Evolutionary conservation across 257 asterid genomes (phyloP), one percentile per base, ranked within the genome.

Genomic region (Anisodus tanguticus): DNA sequence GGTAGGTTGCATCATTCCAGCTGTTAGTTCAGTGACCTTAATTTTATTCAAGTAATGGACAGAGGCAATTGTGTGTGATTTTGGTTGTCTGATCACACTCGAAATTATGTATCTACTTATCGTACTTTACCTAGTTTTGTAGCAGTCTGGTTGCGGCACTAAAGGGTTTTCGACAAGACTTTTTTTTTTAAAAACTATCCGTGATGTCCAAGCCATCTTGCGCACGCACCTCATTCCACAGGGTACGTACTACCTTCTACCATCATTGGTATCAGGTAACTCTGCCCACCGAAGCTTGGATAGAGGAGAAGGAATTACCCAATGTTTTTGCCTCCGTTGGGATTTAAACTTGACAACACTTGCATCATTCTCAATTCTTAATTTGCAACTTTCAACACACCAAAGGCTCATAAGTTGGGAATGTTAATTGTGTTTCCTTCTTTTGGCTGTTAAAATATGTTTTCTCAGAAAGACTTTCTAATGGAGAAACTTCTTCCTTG

Each of bases 1-100:
- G 8, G 58, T 72, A 47, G 39, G 6, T 72, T 72, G 80, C n/a
- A 47, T 72, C 31, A 41, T 69, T 69, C 54, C 78, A 69, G 55
- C 31, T 39, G 79, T 43, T 70, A 41, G 55, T 41, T 68, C 16
- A 43, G 37, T 43, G 17, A 45, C 45, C 8, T 70, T 70, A 35
- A 43, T 41, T 43, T 70, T 41, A 17, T 43, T 13, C 13, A 15
- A 6, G 51, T 22, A 68, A 68, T 37, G 12, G 51, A 6, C 22
- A 35, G 43, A 37, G 51, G 11, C 76, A 68, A 37, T 68, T 37
- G 51, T 9, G 7, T 67, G 12, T 26, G 26, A 26, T 55, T 15
- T 11, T 22, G 26, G 45, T 31, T 31, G 72, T 66, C 19, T 31
- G 47, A 66, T 35, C 45, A 64, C 12, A 64, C 17, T 64, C n/a